Evolutionary conservation across 2,329 filamentous ascomycete species (phyloP).

Genomic region (Penicillium sp.): DNA sequence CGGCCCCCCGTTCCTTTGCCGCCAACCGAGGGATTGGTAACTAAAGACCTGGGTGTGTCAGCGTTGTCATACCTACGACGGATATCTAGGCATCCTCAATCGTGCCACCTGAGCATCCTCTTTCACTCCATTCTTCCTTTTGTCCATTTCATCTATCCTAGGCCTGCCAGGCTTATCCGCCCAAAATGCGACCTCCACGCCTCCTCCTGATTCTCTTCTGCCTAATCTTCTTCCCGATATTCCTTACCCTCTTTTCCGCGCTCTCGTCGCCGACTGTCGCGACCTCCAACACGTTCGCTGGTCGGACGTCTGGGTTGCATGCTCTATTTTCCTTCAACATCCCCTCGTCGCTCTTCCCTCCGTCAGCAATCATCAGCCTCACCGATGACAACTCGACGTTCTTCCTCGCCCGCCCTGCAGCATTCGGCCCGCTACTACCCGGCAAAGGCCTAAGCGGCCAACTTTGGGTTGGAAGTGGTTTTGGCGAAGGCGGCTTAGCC

Average conservation of each 20-base stretch:
- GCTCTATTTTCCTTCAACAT: slow-evolving; percentile 70
- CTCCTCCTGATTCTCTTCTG: slow-evolving; percentile 50
- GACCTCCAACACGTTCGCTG: slow-evolving; percentile 39
- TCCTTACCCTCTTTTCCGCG: slow-evolving; percentile 51
- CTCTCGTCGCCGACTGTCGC: slow-evolving; percentile 44
- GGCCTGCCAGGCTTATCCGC: slow-evolving; percentile 3
- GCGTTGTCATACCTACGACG: slow-evolving; percentile 25
- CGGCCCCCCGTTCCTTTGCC: slow-evolving; percentile 28
- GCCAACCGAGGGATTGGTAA: slow-evolving; percentile 38
- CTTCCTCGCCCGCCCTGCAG: slow-evolving; percentile 88
- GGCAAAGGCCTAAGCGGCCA: slow-evolving; percentile 78
- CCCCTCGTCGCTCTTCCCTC: slow-evolving; percentile 87
- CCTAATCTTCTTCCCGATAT: slow-evolving; percentile 51
- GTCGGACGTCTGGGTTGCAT: slow-evolving; percentile 52
- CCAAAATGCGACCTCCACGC: slow-evolving; percentile 51
- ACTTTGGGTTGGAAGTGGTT: slow-evolving; percentile 91
- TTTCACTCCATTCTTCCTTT: background rate
- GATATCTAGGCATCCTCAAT: slow-evolving; percentile 17
- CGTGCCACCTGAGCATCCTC: slow-evolving; percentile 13
- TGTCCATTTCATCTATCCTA: slow-evolving; percentile 2
- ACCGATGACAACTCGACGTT: slow-evolving; percentile 98
- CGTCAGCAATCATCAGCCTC: slow-evolving; percentile 91
- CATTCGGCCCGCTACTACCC: slow-evolving; percentile 82
- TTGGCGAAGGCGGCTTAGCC: slow-evolving; percentile 67
- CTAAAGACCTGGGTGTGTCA: slow-evolving; percentile 21